phyloP scores from a whole-genome alignment of 2,329 filamentous ascomycete species.

The Curvularia lunata region DNA sequence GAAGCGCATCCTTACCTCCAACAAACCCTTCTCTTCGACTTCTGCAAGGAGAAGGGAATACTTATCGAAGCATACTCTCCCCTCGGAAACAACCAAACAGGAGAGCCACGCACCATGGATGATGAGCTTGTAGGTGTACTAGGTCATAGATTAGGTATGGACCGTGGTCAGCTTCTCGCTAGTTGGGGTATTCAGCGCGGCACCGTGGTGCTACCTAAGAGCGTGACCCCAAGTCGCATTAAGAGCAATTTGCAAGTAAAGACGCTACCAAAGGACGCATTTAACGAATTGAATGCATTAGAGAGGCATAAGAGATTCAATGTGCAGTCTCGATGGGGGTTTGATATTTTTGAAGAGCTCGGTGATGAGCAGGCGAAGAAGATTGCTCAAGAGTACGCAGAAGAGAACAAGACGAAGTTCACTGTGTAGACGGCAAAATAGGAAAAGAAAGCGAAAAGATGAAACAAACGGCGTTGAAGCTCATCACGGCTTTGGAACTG shows the following conservation, averaged over 20 bases:
- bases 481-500: no score
- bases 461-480: no score
- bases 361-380: conserved; percentile 28
- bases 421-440: no score
- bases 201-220: conserved; percentile 84
- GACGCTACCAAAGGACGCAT: conserved; percentile 72
- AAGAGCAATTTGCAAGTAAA: conserved; percentile 73
- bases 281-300: conserved; percentile 64
- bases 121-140: conserved; percentile 28
- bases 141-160: conserved; percentile 61
- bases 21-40: conserved; percentile 62
- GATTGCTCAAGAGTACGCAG: conserved; percentile 25
- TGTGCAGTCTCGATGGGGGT: conserved; percentile 32
- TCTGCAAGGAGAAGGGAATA: conserved; percentile 73
- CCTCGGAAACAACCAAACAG: conserved; percentile 69
- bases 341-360: conserved; percentile 36
- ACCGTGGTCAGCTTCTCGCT: conserved; percentile 75
- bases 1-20: conserved; percentile 68
- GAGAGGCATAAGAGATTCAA: conserved; percentile 38
- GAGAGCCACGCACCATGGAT: conserved; percentile 61
- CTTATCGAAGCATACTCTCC: conserved; percentile 75
- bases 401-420: conserved; percentile 32
- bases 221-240: conserved; percentile 73
- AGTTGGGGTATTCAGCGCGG: conserved; percentile 80
- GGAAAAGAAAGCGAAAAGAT: no score